Conservation (phyloP, 257 asterid species). For the Lycium ferocissimum region DNA sequence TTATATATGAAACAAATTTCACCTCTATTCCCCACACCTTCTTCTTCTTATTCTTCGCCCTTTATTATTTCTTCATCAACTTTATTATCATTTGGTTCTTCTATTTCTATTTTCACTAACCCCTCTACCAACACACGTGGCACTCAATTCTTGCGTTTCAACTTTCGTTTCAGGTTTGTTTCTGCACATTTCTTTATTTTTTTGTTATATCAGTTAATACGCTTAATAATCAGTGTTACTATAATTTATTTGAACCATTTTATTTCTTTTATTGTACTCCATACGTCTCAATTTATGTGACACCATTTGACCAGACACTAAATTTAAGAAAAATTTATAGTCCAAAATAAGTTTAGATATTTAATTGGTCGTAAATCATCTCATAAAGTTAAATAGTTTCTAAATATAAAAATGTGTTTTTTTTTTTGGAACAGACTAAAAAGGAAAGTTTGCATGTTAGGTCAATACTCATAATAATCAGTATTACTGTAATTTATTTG, state of each 20-base stretch:
- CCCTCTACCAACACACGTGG: conserved; percentile 36
- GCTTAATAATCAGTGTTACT: background rate
- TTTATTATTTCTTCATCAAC: background rate
- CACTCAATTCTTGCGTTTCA: conserved; percentile 37
- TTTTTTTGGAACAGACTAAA: too few relatives aligned
- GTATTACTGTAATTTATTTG: background rate
- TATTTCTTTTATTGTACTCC: background rate
- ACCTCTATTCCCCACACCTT: conserved; percentile 12
- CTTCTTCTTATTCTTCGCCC: conserved; percentile 30
- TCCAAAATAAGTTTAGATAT: too few relatives aligned
- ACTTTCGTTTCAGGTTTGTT: conserved; percentile 47
- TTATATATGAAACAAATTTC: conserved; percentile 44
- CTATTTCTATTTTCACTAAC: conserved; percentile 17
- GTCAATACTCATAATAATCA: background rate
- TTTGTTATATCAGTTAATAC: background rate
- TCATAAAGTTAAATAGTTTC: too few relatives aligned
- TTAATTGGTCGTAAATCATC: too few relatives aligned
- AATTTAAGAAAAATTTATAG: too few relatives aligned
- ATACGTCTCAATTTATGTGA: too few relatives aligned
- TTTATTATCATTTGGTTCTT: conserved; percentile 26
- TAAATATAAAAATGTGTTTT: too few relatives aligned
- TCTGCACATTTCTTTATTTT: conserved; percentile 28
- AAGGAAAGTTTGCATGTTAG: too few relatives aligned
- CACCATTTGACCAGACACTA: too few relatives aligned
- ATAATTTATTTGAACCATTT: background rate